These are phyloP conservation scores for Calonectria leucothoes DNA, from an alignment of 2,329 filamentous ascomycete genomes.

Conservation along the genomic window DNA sequence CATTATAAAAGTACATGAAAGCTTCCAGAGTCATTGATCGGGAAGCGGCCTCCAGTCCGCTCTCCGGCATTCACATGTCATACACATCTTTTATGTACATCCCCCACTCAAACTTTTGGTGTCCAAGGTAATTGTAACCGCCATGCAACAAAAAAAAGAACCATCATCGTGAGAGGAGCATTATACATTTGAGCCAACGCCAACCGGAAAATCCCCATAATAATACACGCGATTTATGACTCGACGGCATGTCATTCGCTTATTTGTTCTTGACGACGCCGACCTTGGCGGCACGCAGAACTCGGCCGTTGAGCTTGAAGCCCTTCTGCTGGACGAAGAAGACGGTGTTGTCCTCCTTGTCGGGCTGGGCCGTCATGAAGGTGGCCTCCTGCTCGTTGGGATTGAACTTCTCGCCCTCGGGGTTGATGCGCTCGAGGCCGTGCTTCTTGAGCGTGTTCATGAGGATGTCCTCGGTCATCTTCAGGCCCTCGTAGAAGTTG, in stretches of 20 bases:
- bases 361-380: conserved; percentile 89
- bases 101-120: conserved; percentile 34
- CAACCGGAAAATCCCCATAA: conserved; percentile 45
- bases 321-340: conserved; percentile 97
- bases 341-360: conserved; percentile 90
- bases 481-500: conserved; percentile 87
- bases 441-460: conserved; percentile 93
- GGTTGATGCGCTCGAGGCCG: conserved; percentile 90
- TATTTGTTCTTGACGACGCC: conserved; percentile 89
- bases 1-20: conserved; percentile 20
- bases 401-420: conserved; percentile 88
- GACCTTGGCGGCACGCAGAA: conserved; percentile 93
- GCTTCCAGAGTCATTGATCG: conserved; percentile 10
- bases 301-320: conserved; percentile 90
- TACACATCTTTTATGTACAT: conserved; percentile 42
- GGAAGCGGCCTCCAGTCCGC: conserved; percentile 19
- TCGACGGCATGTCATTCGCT: conserved; percentile 30
- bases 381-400: conserved; percentile 97
- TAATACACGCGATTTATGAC: conserved; percentile 46
- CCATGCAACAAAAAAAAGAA: conserved; percentile 41
- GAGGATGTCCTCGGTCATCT: conserved; percentile 94
- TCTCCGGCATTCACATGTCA: conserved; percentile 25
- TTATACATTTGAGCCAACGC: conserved; percentile 56
- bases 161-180: conserved; percentile 59
- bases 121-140: conserved; percentile 35